These are phyloP conservation scores for Erysimum cheiranthoides DNA, from an alignment of 345 rosid species.

Conservation along the genomic window DNA sequence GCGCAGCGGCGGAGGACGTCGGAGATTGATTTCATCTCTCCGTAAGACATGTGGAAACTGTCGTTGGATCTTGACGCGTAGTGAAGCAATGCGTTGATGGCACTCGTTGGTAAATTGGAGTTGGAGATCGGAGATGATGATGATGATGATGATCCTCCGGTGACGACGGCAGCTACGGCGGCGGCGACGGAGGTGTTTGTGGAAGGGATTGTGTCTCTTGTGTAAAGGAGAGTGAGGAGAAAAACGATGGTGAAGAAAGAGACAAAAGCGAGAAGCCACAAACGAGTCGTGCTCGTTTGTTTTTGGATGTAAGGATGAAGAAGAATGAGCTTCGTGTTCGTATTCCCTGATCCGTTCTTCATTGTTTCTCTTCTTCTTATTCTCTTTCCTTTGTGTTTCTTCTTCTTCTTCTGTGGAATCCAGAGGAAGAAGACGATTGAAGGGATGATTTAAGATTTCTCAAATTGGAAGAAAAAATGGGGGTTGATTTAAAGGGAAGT, in stretches of 20 bases:
- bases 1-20: conserved; percentile 85
- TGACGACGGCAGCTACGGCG: conserved; percentile 16
- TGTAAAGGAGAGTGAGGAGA: conserved; percentile 74
- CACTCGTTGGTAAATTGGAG: conserved; percentile 63
- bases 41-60: conserved; percentile 71
- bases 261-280: conserved; percentile 81
- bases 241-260: conserved; percentile 82
- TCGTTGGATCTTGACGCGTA: conserved; percentile 84
- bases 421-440: conserved; percentile 11
- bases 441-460: conserved; percentile 23
- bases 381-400: background rate
- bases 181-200: conserved; percentile 41
- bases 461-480: conserved; percentile 9
- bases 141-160: conserved; percentile 47
- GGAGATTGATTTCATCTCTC: conserved; percentile 79
- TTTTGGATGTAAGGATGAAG: conserved; percentile 91
- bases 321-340: conserved; percentile 82
- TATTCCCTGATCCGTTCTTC: conserved; percentile 61
- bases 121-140: conserved; percentile 53
- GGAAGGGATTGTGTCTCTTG: conserved; percentile 59
- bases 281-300: conserved; percentile 62
- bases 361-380: conserved; percentile 34
- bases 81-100: conserved; percentile 82
- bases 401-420: background rate
- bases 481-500: conserved; percentile 37